Evolutionary conservation across 2,329 filamentous ascomycete species (phyloP).

Genomic region (Pseudogymnoascus sp.): DNA sequence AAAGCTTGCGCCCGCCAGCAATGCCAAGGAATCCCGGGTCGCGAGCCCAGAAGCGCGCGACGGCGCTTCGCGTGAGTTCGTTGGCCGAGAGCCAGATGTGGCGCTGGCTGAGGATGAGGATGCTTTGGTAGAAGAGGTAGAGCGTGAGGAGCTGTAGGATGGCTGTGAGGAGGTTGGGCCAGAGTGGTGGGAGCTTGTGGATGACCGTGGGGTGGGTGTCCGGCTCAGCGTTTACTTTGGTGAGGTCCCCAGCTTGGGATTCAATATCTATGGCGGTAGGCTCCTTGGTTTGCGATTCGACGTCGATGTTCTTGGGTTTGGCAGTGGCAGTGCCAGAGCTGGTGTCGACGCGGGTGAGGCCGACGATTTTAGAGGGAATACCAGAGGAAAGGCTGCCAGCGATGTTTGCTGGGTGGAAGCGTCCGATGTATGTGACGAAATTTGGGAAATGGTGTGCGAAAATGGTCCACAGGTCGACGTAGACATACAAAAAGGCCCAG

Average conservation of each 20-base stretch:
- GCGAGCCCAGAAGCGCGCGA: not conserved
- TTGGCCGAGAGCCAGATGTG: not conserved
- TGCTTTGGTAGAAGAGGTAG: not conserved
- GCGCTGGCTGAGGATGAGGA: not conserved
- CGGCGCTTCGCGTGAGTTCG: not conserved
- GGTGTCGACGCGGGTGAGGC: not conserved
- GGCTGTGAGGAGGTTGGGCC: not conserved
- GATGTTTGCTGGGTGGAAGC: not conserved
- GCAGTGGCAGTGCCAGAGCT: not conserved
- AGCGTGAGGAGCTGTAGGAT: not conserved
- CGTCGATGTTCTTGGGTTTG: not conserved
- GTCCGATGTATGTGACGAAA: not conserved
- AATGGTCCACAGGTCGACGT: not conserved
- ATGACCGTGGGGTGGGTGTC: not conserved
- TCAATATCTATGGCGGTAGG: not conserved
- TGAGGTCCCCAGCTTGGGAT: not conserved
- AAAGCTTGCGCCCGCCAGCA: not conserved
- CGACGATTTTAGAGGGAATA: not conserved
- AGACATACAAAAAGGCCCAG: not conserved
- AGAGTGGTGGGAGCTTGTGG: not conserved
- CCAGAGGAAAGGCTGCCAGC: not conserved
- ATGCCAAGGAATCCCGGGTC: not conserved
- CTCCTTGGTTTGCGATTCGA: not conserved
- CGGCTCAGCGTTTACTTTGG: not conserved
- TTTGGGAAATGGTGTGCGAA: not conserved